These are phyloP conservation scores for Syncephalis fuscata DNA, from an alignment of 371 early-diverging fungal species.

Conservation along the genomic window DNA sequence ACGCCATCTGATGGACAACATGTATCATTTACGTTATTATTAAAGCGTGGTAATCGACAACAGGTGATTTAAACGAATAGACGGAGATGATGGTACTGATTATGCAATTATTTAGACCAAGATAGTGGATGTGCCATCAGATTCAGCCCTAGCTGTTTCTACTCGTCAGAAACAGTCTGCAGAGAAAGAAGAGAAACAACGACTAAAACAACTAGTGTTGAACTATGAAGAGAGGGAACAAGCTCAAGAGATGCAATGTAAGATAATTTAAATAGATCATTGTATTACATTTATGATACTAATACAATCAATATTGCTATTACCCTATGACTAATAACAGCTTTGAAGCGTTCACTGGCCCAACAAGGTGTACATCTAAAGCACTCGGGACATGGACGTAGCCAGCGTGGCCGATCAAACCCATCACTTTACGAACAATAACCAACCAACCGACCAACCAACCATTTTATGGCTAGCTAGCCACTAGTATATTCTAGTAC, in stretches of 20 bases:
- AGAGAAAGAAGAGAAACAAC: conserved; percentile 72
- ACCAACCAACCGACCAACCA: too few species aligned
- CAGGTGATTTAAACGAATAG: conserved; percentile 26
- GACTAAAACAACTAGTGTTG: conserved; percentile 78
- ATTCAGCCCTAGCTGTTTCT: conserved; percentile 64
- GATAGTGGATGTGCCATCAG: conserved; percentile 69
- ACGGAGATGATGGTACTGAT: too few species aligned
- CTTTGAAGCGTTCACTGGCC: conserved; percentile 15
- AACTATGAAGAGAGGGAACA: conserved; percentile 76
- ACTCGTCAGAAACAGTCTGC: conserved; percentile 72
- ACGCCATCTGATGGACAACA: conserved; percentile 3
- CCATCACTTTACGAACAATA: too few species aligned
- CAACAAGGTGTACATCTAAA: conserved; percentile 17
- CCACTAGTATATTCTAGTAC: too few species aligned
- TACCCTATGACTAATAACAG: too few species aligned
- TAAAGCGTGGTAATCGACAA: conserved; percentile 85
- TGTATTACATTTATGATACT: too few species aligned
- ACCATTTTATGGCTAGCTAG: too few species aligned
- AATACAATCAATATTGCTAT: too few species aligned
- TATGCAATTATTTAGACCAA: conserved; percentile 13
- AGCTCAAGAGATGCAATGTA: conserved; percentile 29
- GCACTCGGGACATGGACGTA: conserved; percentile 1
- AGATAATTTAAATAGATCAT: too few species aligned
- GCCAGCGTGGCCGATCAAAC: too few species aligned
- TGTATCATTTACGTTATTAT: conserved; percentile 75